phyloP scores from a whole-genome alignment of 1,284 basidiomycete genomes.

The Ustilago xerochloae region DNA sequence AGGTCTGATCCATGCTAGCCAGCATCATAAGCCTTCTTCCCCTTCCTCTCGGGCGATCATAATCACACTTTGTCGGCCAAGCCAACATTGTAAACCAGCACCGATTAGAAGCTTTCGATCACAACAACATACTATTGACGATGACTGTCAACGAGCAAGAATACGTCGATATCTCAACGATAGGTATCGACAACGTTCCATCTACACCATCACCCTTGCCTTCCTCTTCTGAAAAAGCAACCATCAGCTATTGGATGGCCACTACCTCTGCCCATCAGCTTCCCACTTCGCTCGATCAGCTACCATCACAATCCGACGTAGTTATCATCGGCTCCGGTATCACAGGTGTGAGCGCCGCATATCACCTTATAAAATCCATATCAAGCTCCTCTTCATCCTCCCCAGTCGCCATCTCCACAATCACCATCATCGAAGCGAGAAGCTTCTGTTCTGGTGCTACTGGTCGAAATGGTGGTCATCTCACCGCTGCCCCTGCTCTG shows the following conservation, averaged over 20 bases:
- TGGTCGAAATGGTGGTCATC: conserved; percentile 56
- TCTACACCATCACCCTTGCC: conserved; percentile 24
- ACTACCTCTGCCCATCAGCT: conserved; percentile 6
- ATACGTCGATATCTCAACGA: conserved; percentile 39
- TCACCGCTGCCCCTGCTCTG: conserved; percentile 53
- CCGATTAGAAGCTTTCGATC: too few relatives aligned
- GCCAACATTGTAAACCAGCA: too few relatives aligned
- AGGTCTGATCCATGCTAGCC: too few relatives aligned
- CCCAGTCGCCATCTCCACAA: neutral
- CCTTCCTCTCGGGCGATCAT: too few relatives aligned
- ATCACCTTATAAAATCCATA: conserved; percentile 35
- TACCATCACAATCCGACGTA: conserved; percentile 13
- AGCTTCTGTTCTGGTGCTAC: conserved; percentile 56
- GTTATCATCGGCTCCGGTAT: conserved; percentile 54
- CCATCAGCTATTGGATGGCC: conserved; percentile 49
- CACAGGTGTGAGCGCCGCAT: conserved; percentile 47
- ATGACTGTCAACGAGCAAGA: conserved; percentile 5
- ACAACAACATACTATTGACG: too few relatives aligned
- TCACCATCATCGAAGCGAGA: conserved; percentile 50
- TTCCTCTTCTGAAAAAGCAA: conserved; percentile 7
- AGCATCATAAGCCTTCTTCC: too few relatives aligned
- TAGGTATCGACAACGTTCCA: conserved; percentile 28
- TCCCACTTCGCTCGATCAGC: conserved; percentile 1
- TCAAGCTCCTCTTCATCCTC: neutral
- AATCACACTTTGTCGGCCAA: too few relatives aligned